phyloP scores from a whole-genome alignment of 208 protist species.

The Porcisia deanei region DNA sequence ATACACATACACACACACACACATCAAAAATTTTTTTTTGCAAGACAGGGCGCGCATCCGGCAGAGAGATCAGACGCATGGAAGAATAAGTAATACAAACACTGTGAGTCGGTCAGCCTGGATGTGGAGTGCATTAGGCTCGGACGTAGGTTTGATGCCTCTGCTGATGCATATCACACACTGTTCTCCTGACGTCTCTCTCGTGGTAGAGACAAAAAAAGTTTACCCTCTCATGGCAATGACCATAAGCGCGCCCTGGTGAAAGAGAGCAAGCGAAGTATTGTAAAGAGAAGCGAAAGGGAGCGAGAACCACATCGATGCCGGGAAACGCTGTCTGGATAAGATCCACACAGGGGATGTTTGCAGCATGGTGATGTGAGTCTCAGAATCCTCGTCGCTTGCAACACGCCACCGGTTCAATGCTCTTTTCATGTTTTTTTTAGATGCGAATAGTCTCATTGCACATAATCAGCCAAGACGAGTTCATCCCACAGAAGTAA shows the following conservation, averaged over 20 bases:
- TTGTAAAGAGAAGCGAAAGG: not conserved
- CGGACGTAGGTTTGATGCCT: not conserved
- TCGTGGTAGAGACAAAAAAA: not conserved
- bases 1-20: too few relatives aligned
- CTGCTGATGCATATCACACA: not conserved
- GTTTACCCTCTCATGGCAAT: not conserved
- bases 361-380: not conserved
- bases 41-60: too few relatives aligned
- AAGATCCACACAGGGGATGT: not conserved
- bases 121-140: too few relatives aligned
- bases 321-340: not conserved
- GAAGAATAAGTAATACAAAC: too few relatives aligned
- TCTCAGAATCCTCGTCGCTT: not conserved
- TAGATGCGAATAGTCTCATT: not conserved
- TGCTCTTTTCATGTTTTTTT: not conserved
- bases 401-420: not conserved
- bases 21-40: too few relatives aligned
- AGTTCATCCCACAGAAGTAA: not conserved
- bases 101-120: too few relatives aligned
- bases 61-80: too few relatives aligned
- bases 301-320: too few relatives aligned
- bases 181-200: not conserved
- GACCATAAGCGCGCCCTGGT: not conserved
- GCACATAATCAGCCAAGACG: not conserved
- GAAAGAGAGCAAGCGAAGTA: not conserved